Conservation (phyloP, 495 filamentous ascomycete species). For the Aspergillus cristatus region DNA sequence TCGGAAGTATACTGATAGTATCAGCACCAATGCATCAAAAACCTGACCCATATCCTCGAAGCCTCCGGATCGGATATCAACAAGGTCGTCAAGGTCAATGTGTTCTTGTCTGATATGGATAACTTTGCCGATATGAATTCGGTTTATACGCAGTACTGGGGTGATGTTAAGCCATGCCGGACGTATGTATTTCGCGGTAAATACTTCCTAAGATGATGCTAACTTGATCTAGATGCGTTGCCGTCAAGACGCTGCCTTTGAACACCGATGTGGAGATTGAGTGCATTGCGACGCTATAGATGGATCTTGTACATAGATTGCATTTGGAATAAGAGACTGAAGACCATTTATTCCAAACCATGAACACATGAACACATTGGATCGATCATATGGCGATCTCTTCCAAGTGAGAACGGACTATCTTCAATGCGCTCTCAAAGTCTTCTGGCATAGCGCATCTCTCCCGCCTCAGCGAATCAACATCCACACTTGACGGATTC, state of each 20-base stretch:
- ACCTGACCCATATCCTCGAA: constrained; percentile 55
- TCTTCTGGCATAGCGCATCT: no score
- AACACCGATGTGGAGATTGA: constrained; percentile 67
- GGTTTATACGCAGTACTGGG: constrained; percentile 49
- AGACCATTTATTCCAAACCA: no score
- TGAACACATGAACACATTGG: no score
- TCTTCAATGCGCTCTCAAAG: no score
- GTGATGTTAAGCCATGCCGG: constrained; percentile 48
- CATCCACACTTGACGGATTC: no score
- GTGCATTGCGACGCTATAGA: constrained; percentile 48
- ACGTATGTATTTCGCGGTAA: constrained; percentile 28
- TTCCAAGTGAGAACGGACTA: no score
- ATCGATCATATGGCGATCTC: no score
- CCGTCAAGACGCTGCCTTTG: constrained; percentile 54
- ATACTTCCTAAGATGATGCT: not conserved
- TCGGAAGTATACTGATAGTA: not conserved
- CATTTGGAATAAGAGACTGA: no score
- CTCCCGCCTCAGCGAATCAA: no score
- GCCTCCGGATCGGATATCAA: constrained; percentile 51
- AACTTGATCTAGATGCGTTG: constrained; percentile 42
- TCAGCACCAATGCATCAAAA: constrained; percentile 46
- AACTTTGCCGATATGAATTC: constrained; percentile 59
- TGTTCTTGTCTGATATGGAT: constrained; percentile 61
- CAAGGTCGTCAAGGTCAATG: constrained; percentile 62
- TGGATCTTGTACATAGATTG: not conserved